Evolutionary conservation across 2,329 filamentous ascomycete genomes (phyloP).

Genomic region (Tolypocladium guangdongense): DNA sequence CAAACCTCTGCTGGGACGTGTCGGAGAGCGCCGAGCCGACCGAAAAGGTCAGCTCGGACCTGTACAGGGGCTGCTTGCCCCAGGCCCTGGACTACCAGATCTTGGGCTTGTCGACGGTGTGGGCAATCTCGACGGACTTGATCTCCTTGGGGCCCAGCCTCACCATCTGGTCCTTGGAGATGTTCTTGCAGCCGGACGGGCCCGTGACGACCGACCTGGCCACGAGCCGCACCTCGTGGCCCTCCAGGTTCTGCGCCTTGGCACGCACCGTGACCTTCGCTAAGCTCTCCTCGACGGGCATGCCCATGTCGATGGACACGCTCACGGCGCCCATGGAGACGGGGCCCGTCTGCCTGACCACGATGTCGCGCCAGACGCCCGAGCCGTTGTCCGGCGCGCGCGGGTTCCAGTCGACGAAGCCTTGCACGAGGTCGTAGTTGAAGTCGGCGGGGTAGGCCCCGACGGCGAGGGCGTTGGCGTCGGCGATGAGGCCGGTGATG

Average conservation of each 20-base stretch:
- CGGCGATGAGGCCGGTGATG: constrained; percentile 31
- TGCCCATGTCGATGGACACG: constrained; percentile 30
- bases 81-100: constrained; percentile 54
- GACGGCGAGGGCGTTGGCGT: constrained; percentile 40
- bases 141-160: constrained; percentile 25
- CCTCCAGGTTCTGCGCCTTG: constrained; percentile 28
- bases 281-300: constrained; percentile 8
- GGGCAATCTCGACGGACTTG: constrained; percentile 22
- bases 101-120: constrained; percentile 28
- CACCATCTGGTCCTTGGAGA: constrained; percentile 19
- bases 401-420: constrained; percentile 14
- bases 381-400: constrained; percentile 51
- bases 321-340: constrained; percentile 34
- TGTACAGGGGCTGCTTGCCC: constrained; percentile 45
- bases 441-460: constrained; percentile 48
- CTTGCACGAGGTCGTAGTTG: constrained; percentile 45
- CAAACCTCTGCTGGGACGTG: constrained; percentile 13
- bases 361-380: constrained; percentile 50
- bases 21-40: constrained; percentile 19
- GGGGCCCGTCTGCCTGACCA: constrained; percentile 42
- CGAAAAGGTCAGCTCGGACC: constrained; percentile 16
- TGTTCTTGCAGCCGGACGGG: constrained; percentile 12
- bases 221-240: constrained; percentile 24
- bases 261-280: constrained; percentile 28
- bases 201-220: constrained; percentile 23